A percentile compares a stretch with the other conserved stretches of the same genome.
These are phyloP conservation scores for Tetrahymena borealis DNA, from an alignment of 73 alveolate species.

Conservation along the genomic window DNA sequence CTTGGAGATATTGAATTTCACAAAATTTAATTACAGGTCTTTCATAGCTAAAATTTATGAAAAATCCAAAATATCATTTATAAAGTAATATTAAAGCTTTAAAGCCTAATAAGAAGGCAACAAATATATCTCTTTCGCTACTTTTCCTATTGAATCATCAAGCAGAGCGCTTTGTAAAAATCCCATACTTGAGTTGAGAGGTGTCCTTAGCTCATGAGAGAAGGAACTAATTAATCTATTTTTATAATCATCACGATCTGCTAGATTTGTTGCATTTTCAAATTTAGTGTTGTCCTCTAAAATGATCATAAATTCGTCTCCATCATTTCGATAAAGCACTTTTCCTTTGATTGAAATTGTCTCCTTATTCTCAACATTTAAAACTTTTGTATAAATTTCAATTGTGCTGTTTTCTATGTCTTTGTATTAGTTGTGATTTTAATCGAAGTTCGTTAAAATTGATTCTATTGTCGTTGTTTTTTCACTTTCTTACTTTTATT, in stretches of 20 bases:
- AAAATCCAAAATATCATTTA: conserved; percentile 36
- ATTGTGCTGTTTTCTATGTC: background rate
- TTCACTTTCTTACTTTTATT: background rate
- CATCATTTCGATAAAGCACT: background rate
- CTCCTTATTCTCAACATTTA: background rate
- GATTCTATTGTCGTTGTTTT: background rate
- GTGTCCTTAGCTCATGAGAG: conserved; percentile 43
- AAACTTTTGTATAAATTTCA: background rate
- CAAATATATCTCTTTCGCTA: conserved; percentile 1
- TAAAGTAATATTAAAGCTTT: conserved; percentile 18
- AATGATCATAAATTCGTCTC: conserved; percentile 17
- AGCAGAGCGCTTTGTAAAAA: conserved; percentile 6
- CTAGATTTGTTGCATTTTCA: conserved; percentile 7
- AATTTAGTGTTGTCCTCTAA: conserved; percentile 24
- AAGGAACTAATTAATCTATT: conserved; percentile 22
- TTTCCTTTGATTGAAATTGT: background rate
- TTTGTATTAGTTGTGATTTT: background rate
- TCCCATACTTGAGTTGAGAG: conserved; percentile 16
- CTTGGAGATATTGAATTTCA: conserved; percentile 7
- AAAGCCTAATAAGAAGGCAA: conserved; percentile 18
- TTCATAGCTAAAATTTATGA: conserved; percentile 25
- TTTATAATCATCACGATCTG: conserved; percentile 16
- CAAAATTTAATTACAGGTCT: conserved; percentile 14
- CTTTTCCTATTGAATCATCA: background rate
- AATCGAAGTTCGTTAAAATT: background rate